Evolutionary conservation across 1,284 basidiomycete species (phyloP).

Genomic region (Malassezia sympodialis): DNA sequence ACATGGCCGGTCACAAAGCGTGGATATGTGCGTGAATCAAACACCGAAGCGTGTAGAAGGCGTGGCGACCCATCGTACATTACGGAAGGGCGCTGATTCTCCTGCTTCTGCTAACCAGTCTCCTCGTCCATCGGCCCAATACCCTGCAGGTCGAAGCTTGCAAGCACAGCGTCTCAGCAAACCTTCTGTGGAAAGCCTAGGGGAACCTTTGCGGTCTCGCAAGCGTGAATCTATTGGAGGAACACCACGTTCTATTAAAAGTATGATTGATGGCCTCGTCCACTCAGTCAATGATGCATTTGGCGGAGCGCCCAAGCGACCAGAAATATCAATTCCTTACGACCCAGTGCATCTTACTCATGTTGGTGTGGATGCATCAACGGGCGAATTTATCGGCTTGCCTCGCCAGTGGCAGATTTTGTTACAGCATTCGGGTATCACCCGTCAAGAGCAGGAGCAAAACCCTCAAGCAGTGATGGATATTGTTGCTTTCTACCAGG

Average conservation of each 20-base stretch:
- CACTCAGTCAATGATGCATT: conserved; percentile 43
- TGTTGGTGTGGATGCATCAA: conserved; percentile 97
- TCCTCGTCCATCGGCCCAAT: not conserved
- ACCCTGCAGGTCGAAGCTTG: not conserved
- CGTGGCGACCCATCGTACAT: not conserved
- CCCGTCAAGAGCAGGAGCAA: conserved; percentile 85
- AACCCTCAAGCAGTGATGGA: conserved; percentile 98
- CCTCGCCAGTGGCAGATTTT: conserved; percentile 99
- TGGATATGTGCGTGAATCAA: not conserved
- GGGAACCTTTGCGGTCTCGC: not conserved
- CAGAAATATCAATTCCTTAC: conserved; percentile 90
- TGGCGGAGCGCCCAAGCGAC: conserved; percentile 69
- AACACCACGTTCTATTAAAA: conserved; percentile 32
- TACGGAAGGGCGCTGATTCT: not conserved
- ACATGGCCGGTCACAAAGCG: conserved; percentile 1
- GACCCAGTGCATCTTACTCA: conserved; percentile 99
- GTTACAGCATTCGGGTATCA: conserved; percentile 90
- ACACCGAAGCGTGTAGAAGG: not conserved
- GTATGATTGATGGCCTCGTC: conserved; percentile 48
- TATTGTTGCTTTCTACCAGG: conserved; percentile 96
- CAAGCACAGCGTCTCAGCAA: not conserved
- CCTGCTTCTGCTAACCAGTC: not conserved
- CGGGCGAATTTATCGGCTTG: conserved; percentile 80
- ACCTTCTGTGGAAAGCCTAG: not conserved
- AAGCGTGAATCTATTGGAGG: conserved; percentile 13